Evolutionary conservation across 2,329 filamentous ascomycete species (phyloP), one percentile per base, ranked within the genome.

Genomic region (Microdochium bolleyi): DNA sequence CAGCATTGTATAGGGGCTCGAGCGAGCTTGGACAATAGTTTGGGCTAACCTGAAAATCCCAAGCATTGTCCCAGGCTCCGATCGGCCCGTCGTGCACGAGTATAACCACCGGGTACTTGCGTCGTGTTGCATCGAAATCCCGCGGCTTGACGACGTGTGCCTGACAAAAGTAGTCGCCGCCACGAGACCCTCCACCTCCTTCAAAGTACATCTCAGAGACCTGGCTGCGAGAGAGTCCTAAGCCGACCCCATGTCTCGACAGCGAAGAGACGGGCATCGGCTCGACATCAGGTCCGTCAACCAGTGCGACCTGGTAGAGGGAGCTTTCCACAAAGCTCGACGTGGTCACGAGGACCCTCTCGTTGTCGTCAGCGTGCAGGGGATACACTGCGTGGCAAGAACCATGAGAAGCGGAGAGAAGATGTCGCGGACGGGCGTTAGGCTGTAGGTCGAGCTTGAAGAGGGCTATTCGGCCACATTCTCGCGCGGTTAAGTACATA

Each of bases 21-120:
- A 37, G n/a, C 1, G 48, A 13, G 19, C 41, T n/a, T 46, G 34
- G 30, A 11, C 2, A 25, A n/a, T n/a, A 16, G 11, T 32, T 21
- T 19, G 8, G 41, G 51, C 68, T 51, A 59, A 72, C 67, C 56
- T 60, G 60, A 7, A 70, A 75, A 50, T 70, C 73, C 79, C 79
- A 82, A 49, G 70, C 66, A 56, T 83, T 77, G n/a, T 69, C 69
- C 75, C 75, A 80, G 2, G 76, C 69, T 2, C 64, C 62, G 52
- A 73, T 73, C 0, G 80, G 71, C 0, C 67, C 69, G 10, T 67
- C 71, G 30, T 73, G 71, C 11, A 71, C 62, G 16, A 68, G 56
- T 3, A 75, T 46, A 0, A 68, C 63, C 52, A 73, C 60, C 2
- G 72, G 73, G 19, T 72, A 70, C 50, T 64, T 68, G n/a, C 19